phyloP scores from a whole-genome alignment of 2,329 filamentous ascomycete genomes.

The Neonectria faginata region DNA sequence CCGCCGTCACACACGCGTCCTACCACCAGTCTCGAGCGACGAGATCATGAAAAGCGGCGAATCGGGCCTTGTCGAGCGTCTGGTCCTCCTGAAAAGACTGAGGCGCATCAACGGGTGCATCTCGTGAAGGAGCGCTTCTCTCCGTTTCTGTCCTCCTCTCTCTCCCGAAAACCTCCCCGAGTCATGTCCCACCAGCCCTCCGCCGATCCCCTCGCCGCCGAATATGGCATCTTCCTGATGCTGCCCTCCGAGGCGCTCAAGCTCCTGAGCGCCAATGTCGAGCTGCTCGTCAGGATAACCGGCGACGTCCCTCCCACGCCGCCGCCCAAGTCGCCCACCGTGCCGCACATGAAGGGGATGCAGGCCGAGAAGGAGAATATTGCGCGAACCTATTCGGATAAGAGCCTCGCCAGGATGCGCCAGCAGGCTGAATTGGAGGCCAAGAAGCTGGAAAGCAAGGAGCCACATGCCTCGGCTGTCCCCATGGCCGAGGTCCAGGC shows the following conservation, averaged over 20 bases:
- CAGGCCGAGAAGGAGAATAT: constrained; percentile 72
- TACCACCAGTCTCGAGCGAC: constrained; percentile 34
- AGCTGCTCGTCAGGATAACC: constrained; percentile 77
- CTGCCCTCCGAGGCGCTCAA: constrained; percentile 80
- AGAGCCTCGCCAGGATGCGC: constrained; percentile 60
- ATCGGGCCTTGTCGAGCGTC: constrained; percentile 41
- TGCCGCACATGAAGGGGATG: constrained; percentile 75
- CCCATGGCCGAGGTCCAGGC: constrained; percentile 10
- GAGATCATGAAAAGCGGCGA: constrained; percentile 47
- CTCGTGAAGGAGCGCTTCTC: constrained; percentile 36
- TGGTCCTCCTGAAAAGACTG: constrained; percentile 41
- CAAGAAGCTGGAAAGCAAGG: constrained; percentile 39
- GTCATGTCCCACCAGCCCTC: constrained; percentile 43
- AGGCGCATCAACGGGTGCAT: constrained; percentile 42
- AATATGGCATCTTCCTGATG: constrained; percentile 79
- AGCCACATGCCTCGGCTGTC: constrained; percentile 1
- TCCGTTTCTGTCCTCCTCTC: neutral
- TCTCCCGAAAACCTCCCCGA: constrained; percentile 4
- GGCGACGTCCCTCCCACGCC: constrained; percentile 87
- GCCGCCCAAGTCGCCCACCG: constrained; percentile 70
- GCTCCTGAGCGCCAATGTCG: constrained; percentile 78
- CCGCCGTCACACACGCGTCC: constrained; percentile 17
- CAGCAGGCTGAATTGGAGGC: constrained; percentile 54
- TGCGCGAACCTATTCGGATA: constrained; percentile 67
- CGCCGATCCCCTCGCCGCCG: constrained; percentile 49